These are phyloP conservation scores for Amniculicola lignicola DNA, from an alignment of 495 filamentous ascomycete species.

Conservation along the genomic window DNA sequence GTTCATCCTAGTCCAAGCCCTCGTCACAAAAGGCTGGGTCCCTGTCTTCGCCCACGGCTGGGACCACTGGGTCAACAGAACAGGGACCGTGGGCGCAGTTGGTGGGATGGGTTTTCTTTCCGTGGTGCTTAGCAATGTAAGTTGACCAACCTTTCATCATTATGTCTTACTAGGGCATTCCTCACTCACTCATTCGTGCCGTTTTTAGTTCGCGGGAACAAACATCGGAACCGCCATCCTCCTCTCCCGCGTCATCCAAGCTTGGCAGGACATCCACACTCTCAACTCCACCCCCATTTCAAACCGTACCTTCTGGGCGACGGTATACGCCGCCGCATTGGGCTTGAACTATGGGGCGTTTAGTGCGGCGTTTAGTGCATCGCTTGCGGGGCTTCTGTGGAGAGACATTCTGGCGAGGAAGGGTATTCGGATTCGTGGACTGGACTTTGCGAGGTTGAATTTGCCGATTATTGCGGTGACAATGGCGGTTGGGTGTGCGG, in stretches of 20 bases:
- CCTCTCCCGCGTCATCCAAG: constrained; percentile 61
- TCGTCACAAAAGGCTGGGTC: constrained; percentile 67
- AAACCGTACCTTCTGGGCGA: constrained; percentile 62
- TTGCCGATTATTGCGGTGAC: constrained; percentile 64
- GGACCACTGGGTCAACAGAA: constrained; percentile 64
- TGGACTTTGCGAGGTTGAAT: constrained; percentile 63
- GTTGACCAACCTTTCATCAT: constrained; percentile 39
- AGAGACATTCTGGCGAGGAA: constrained; percentile 62
- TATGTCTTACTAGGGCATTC: too few species aligned
- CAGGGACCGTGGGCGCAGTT: constrained; percentile 60
- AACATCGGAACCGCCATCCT: constrained; percentile 70
- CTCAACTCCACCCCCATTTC: constrained; percentile 45
- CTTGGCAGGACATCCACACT: constrained; percentile 57
- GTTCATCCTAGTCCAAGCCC: constrained; percentile 65
- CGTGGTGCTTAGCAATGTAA: constrained; percentile 65
- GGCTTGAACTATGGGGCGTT: constrained; percentile 69
- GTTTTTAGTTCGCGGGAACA: constrained; percentile 60
- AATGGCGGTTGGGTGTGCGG: constrained; percentile 59
- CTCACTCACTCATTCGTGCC: not conserved
- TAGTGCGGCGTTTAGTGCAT: constrained; percentile 63
- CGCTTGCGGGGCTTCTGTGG: constrained; percentile 64
- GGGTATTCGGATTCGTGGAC: constrained; percentile 54
- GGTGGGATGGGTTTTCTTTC: constrained; percentile 67
- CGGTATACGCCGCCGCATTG: constrained; percentile 65
- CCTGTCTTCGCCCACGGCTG: constrained; percentile 64